Conservation (phyloP, 2,329 filamentous ascomycete species). For the Pseudogymnoascus sp. region DNA sequence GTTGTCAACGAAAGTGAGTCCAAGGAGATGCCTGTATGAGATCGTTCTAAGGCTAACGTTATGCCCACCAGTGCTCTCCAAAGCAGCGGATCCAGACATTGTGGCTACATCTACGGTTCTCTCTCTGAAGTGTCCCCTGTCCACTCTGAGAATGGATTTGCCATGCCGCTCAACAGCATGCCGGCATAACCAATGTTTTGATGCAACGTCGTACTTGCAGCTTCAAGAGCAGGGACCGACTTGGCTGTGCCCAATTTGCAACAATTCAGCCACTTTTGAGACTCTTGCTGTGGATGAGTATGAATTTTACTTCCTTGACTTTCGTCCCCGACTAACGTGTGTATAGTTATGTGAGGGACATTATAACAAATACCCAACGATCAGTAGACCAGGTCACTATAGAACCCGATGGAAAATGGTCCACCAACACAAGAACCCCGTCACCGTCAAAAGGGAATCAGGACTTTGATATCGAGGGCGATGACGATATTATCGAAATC, state of each 20-base stretch:
- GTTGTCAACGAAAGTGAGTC: slow-evolving; percentile 76
- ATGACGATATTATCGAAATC: slow-evolving; percentile 45
- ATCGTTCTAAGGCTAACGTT: background rate
- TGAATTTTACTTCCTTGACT: slow-evolving; percentile 27
- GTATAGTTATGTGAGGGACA: slow-evolving; percentile 76
- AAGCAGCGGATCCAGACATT: slow-evolving; percentile 80
- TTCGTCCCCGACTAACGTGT: background rate
- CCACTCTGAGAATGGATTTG: slow-evolving; percentile 69
- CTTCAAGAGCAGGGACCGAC: slow-evolving; percentile 93
- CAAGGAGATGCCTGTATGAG: background rate
- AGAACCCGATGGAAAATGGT: slow-evolving; percentile 79
- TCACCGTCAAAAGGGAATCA: slow-evolving; percentile 11
- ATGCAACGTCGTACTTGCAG: slow-evolving; percentile 84
- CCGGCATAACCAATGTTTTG: slow-evolving; percentile 89
- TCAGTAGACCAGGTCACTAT: slow-evolving; percentile 80
- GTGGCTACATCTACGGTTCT: slow-evolving; percentile 80
- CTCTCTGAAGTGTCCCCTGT: slow-evolving; percentile 87
- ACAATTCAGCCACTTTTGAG: slow-evolving; percentile 72
- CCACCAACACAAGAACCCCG: slow-evolving; percentile 25
- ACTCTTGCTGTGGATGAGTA: slow-evolving; percentile 81
- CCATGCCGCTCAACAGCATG: slow-evolving; percentile 76
- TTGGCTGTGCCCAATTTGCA: slow-evolving; percentile 94
- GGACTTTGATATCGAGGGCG: slow-evolving; percentile 33
- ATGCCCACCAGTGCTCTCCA: slow-evolving; percentile 58
- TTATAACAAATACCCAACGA: slow-evolving; percentile 63